These are phyloP conservation scores for Mycena polygramma DNA, from an alignment of 768 basidiomycete genomes.

Conservation along the genomic window DNA sequence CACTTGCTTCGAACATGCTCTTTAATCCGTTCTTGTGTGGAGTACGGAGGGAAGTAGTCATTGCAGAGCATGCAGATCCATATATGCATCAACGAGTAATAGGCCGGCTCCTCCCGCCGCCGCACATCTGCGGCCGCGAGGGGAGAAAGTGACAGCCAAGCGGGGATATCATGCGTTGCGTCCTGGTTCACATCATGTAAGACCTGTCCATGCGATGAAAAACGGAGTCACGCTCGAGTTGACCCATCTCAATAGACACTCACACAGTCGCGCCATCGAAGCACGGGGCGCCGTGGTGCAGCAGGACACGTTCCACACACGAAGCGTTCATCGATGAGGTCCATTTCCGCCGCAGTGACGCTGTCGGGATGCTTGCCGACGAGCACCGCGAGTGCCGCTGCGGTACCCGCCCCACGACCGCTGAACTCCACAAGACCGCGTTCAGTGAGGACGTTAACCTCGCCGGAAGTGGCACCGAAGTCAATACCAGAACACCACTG, in stretches of 20 bases:
- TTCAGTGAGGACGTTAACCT: not conserved
- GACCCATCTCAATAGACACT: not conserved
- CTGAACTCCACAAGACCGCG: not conserved
- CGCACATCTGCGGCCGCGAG: conserved; percentile 2
- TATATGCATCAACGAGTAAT: not conserved
- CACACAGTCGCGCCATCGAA: conserved; percentile 22
- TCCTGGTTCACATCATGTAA: not conserved
- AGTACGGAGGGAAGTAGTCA: not conserved
- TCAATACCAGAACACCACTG: not conserved
- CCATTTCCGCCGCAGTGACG: conserved; percentile 8
- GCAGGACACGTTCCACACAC: conserved; percentile 13
- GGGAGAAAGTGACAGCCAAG: not conserved
- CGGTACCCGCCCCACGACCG: not conserved
- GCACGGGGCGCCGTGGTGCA: not conserved
- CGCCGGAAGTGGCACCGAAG: too few species aligned
- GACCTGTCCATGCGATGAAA: not conserved
- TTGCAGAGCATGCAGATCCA: conserved; percentile 14
- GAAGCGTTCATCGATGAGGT: conserved; percentile 6
- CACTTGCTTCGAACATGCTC: not conserved
- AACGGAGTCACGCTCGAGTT: not conserved
- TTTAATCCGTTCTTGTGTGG: not conserved
- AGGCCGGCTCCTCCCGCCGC: conserved; percentile 8
- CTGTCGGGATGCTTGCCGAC: conserved; percentile 5
- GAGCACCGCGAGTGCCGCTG: conserved; percentile 3
- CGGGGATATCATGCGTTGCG: not conserved